Evolutionary conservation across 2,329 filamentous ascomycete species (phyloP).

Genomic region (Ophiostoma tasmaniense): DNA sequence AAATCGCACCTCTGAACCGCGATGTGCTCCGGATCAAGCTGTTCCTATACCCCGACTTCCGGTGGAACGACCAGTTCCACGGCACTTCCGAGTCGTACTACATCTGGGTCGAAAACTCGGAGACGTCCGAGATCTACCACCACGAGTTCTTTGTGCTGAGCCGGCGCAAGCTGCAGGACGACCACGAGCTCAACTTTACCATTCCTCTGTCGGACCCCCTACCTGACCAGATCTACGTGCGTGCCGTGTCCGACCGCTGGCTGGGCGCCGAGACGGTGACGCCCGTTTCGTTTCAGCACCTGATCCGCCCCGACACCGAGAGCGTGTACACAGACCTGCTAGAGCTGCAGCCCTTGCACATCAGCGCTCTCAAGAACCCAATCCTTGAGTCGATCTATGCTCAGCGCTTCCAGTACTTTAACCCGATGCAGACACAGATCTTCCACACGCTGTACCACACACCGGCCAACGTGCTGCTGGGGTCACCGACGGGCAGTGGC

Average conservation of each 20-base stretch:
- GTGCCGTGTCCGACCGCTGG: conserved; percentile 92
- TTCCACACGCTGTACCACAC: conserved; percentile 97
- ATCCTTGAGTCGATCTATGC: conserved; percentile 80
- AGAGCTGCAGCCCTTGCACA: conserved; percentile 80
- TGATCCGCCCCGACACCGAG: conserved; percentile 94
- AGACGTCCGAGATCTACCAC: conserved; percentile 95
- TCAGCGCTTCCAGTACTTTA: conserved; percentile 89
- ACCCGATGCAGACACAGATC: conserved; percentile 98
- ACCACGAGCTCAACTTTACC: conserved; percentile 97
- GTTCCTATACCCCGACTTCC: conserved; percentile 78
- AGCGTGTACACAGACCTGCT: conserved; percentile 93
- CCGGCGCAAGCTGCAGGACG: conserved; percentile 80
- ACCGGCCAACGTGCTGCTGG: conserved; percentile 80
- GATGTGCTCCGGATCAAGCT: conserved; percentile 90
- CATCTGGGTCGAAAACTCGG: conserved; percentile 98
- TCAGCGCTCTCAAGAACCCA: conserved; percentile 80
- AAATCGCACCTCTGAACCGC: conserved; percentile 90
- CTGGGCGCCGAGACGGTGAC: conserved; percentile 92
- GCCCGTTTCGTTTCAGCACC: conserved; percentile 92
- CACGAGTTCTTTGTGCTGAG: conserved; percentile 95
- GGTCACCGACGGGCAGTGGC: conserved; percentile 92
- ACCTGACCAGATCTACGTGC: conserved; percentile 91
- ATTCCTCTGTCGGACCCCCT: conserved; percentile 90
- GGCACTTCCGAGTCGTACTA: conserved; percentile 95
- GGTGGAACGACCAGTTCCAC: conserved; percentile 89